Evolutionary conservation across 192 early-diverging fungal genomes (phyloP).

Genomic region (Borealophlyctis nickersoniae): DNA sequence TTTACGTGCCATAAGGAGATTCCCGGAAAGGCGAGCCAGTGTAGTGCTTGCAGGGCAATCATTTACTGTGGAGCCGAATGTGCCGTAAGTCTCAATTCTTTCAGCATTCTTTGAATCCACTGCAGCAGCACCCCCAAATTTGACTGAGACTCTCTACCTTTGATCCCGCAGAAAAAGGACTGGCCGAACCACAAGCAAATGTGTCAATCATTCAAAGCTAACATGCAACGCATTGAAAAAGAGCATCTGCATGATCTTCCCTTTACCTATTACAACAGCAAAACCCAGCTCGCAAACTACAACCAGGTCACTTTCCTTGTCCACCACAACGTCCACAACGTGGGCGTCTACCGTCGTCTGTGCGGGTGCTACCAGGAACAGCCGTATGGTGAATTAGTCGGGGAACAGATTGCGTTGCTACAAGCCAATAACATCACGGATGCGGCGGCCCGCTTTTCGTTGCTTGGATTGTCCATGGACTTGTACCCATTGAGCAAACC

Average conservation of each 20-base stretch:
- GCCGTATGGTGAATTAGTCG: conserved; percentile 45
- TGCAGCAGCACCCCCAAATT: too few species aligned
- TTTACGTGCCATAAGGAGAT: conserved; percentile 52
- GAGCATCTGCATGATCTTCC: conserved; percentile 49
- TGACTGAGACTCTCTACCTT: background rate
- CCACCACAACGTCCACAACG: conserved; percentile 46
- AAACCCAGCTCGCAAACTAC: conserved; percentile 44
- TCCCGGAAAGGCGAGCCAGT: conserved; percentile 49
- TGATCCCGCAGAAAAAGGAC: conserved; percentile 42
- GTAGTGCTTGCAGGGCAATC: conserved; percentile 53
- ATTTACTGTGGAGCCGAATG: conserved; percentile 51
- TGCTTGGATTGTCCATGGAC: conserved; percentile 42
- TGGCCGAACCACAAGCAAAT: conserved; percentile 51
- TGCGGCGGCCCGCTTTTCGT: conserved; percentile 33
- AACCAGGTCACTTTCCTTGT: conserved; percentile 48
- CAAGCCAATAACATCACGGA: conserved; percentile 20
- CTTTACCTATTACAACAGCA: conserved; percentile 47
- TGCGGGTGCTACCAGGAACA: conserved; percentile 48
- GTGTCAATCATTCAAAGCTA: conserved; percentile 41
- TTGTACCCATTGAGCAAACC: conserved; percentile 41
- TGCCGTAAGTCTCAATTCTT: conserved; percentile 53
- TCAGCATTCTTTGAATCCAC: too few species aligned
- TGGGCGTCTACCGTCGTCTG: conserved; percentile 48
- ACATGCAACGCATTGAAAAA: conserved; percentile 39
- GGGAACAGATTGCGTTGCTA: conserved; percentile 33